These are phyloP conservation scores for Zasmidium angulare DNA, from an alignment of 2,329 filamentous ascomycete species.

Conservation along the genomic window DNA sequence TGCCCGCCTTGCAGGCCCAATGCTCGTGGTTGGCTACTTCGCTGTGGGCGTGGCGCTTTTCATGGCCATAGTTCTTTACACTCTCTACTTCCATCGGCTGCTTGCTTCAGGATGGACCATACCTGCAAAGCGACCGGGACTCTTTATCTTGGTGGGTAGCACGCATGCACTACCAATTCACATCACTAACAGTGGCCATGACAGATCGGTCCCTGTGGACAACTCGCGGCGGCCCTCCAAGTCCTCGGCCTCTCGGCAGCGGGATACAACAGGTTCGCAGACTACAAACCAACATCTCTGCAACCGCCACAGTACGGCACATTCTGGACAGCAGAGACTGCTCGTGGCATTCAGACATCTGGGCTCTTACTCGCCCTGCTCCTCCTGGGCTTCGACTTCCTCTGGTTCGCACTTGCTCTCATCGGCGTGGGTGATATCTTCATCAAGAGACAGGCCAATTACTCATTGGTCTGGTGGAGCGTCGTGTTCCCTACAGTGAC, in stretches of 20 bases:
- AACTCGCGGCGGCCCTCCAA: slow-evolving; percentile 13
- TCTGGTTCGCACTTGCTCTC: slow-evolving; percentile 14
- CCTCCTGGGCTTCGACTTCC: slow-evolving; percentile 10
- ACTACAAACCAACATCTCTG: slow-evolving; percentile 12
- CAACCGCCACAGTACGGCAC: slow-evolving; percentile 7
- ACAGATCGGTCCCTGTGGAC: slow-evolving; percentile 14
- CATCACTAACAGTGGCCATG: not conserved
- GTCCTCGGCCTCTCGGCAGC: slow-evolving; percentile 9
- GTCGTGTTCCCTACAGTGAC: slow-evolving; percentile 18
- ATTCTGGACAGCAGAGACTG: slow-evolving; percentile 11
- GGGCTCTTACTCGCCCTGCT: slow-evolving; percentile 13
- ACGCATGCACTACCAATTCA: not conserved
- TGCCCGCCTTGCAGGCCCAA: slow-evolving; percentile 10
- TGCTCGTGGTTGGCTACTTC: slow-evolving; percentile 14
- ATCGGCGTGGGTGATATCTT: slow-evolving; percentile 11
- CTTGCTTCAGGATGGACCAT: slow-evolving; percentile 6
- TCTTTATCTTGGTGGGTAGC: slow-evolving; percentile 4
- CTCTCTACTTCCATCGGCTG: slow-evolving; percentile 13
- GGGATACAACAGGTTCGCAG: slow-evolving; percentile 7
- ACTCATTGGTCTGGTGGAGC: slow-evolving; percentile 12
- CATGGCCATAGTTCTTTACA: slow-evolving; percentile 14
- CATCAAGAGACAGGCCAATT: slow-evolving; percentile 6
- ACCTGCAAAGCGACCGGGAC: slow-evolving; percentile 6
- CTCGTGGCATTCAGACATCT: slow-evolving; percentile 7
- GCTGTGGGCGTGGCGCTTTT: slow-evolving; percentile 11